Percentiles rank a stretch among this genome's conserved stretches.
phyloP scores from a whole-genome alignment of 2,329 filamentous ascomycete species.

The Penicillium sp. region DNA sequence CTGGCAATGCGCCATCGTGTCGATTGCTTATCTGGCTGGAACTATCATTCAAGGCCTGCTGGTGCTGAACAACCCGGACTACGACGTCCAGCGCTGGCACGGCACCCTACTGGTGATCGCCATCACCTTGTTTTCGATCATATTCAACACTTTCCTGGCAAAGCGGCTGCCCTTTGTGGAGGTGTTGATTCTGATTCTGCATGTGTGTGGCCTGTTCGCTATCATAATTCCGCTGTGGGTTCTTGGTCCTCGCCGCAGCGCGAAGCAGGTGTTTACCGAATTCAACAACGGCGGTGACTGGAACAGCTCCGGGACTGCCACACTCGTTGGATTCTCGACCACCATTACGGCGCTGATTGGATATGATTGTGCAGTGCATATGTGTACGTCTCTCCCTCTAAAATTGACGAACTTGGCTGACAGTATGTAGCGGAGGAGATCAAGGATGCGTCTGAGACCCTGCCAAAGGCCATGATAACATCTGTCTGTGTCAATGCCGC shows the following conservation, averaged over 20 bases:
- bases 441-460: constrained; percentile 34
- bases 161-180: constrained; percentile 33
- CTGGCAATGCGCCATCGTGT: constrained; percentile 31
- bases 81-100: constrained; percentile 1
- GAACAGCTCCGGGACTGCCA: neutral
- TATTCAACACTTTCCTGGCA: constrained; percentile 32
- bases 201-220: constrained; percentile 34
- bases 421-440: constrained; percentile 39
- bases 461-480: constrained; percentile 43
- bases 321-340: constrained; percentile 1
- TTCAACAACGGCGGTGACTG: neutral
- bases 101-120: constrained; percentile 15
- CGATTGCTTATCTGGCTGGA: constrained; percentile 26
- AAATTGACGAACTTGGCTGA: neutral
- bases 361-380: constrained; percentile 14
- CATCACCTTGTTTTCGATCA: constrained; percentile 24
- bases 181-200: constrained; percentile 32
- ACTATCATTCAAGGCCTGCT: constrained; percentile 39
- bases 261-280: constrained; percentile 3
- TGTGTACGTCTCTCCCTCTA: constrained; percentile 9
- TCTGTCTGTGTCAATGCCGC: constrained; percentile 37
- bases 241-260: neutral
- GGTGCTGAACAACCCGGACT: constrained; percentile 26
- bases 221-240: constrained; percentile 37
- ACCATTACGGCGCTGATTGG: constrained; percentile 7